Evolutionary conservation across 2,329 filamentous ascomycete genomes (phyloP), one percentile per base, ranked within the genome.

Genomic region (Camillea tinctor): DNA sequence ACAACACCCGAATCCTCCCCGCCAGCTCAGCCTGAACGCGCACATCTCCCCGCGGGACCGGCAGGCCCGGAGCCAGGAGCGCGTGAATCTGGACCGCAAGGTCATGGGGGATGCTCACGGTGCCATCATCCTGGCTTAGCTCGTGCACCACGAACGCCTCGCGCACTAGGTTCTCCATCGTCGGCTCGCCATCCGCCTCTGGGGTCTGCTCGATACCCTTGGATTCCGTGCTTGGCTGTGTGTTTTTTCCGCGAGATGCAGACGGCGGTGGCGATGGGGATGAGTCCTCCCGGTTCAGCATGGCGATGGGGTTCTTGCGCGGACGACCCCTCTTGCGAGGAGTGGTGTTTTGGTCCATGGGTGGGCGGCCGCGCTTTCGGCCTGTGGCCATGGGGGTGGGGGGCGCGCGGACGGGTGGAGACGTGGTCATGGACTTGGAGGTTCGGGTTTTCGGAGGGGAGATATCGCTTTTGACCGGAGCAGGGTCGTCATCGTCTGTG

Each of bases 61-160:
- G 15, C 48, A 52, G 13, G 13, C 23, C 54, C 2, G 57, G 57
- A 1, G 57, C 57, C 17, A 59, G 55, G 52, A 49, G 30, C 20
- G 53, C 22, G 44, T 59, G 57, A 26, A 59, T 54, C 24, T 52
- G 52, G 8, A 52, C 9, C n/a, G 57, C 57, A 15, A 36, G 11
- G 13, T 55, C 52, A 17, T 9, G 30, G 9, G 26, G 49, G 50
- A 59, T 55, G 30, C 52, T 23, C 22, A 58, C 21, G 4, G 24
- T 4, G 22, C 52, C 52, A 7, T 48, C 17, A 2, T 51, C 52
- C 19, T 55, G n/a, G 3, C 36, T 8, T 20, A 58, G 26, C 3
- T 52, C 44, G 40, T 58, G 9, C 4, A 53, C 15, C 17, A 58
- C 8, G 52, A 58, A 58, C n/a, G 54, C 24, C 44, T 58, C 57